Percentiles rank a stretch among this genome's conserved stretches.
Conservation (phyloP, 1,284 basidiomycete genomes). For the Leccinum variabile region DNA sequence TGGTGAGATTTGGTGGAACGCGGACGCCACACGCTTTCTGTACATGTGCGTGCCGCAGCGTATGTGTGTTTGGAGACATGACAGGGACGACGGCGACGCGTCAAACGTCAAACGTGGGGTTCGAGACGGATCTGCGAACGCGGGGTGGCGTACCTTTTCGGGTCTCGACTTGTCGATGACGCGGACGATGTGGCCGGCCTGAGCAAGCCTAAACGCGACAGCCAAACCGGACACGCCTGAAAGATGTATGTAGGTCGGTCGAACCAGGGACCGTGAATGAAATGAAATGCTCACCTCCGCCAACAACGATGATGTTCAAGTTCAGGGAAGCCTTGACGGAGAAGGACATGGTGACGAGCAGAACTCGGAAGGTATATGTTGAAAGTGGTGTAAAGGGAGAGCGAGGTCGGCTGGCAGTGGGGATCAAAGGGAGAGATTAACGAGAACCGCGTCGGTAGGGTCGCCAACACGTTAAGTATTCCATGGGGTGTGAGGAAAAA, state of each 20-base stretch:
- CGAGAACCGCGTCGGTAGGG: conserved; percentile 2
- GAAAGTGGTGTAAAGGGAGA: not conserved
- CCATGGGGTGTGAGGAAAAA: conserved; percentile 1
- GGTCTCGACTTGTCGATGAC: conserved; percentile 44
- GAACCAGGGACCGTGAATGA: not conserved
- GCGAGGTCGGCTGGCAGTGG: not conserved
- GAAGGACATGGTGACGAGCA: conserved; percentile 8
- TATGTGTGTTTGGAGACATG: not conserved
- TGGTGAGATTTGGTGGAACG: conserved; percentile 49
- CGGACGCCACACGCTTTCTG: conserved; percentile 42
- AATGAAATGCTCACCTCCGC: conserved; percentile 36
- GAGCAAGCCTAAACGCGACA: conserved; percentile 44
- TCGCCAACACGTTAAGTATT: not conserved
- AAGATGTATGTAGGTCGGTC: not conserved
- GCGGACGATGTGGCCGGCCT: conserved; percentile 46
- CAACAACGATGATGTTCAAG: conserved; percentile 43
- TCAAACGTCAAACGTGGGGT: not conserved
- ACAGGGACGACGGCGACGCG: not conserved
- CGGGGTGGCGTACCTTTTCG: conserved; percentile 28
- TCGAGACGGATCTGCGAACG: not conserved
- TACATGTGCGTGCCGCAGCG: not conserved
- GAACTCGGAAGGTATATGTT: not conserved
- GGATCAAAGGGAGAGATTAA: not conserved
- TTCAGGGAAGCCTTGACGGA: conserved; percentile 26
- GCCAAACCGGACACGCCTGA: conserved; percentile 46